A percentile compares a stretch with the other conserved stretches of the same genome.
These are phyloP conservation scores for Stipa capillata DNA, from an alignment of 176 grass and related monocot species.

Conservation along the genomic window DNA sequence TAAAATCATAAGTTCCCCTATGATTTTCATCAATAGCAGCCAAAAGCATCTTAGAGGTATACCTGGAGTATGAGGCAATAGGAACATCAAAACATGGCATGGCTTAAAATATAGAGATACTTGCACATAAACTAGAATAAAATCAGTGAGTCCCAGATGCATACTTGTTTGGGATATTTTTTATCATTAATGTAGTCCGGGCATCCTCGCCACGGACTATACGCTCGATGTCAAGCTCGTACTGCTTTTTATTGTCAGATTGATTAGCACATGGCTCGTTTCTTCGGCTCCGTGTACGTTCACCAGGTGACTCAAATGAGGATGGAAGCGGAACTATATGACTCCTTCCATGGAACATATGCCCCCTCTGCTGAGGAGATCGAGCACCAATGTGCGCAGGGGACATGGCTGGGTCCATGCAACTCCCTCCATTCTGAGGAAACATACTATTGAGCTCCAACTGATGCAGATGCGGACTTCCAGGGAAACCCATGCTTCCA, in stretches of 20 bases:
- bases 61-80: slow-evolving; percentile 42
- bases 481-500: slow-evolving; percentile 61
- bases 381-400: slow-evolving; percentile 48
- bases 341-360: slow-evolving; percentile 69
- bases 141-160: slow-evolving; percentile 8
- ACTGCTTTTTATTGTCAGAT: slow-evolving; percentile 81
- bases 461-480: slow-evolving; percentile 46
- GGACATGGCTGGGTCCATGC: slow-evolving; percentile 44
- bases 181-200: slow-evolving; percentile 93
- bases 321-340: slow-evolving; percentile 43
- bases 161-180: slow-evolving; percentile 99
- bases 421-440: slow-evolving; percentile 34
- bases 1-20: slow-evolving; percentile 89
- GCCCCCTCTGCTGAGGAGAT: slow-evolving; percentile 66
- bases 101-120: neutral
- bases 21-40: slow-evolving; percentile 95
- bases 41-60: slow-evolving; percentile 98
- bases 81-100: slow-evolving; percentile 25
- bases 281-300: slow-evolving; percentile 59
- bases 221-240: slow-evolving; percentile 82
- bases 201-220: slow-evolving; percentile 63
- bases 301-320: slow-evolving; percentile 53
- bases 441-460: slow-evolving; percentile 51
- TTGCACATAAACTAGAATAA: slow-evolving; percentile 37
- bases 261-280: slow-evolving; percentile 65